Evolutionary conservation across 2,329 filamentous ascomycete genomes (phyloP), one percentile per base, ranked within the genome.

Genomic region (Microdochium paspali): DNA sequence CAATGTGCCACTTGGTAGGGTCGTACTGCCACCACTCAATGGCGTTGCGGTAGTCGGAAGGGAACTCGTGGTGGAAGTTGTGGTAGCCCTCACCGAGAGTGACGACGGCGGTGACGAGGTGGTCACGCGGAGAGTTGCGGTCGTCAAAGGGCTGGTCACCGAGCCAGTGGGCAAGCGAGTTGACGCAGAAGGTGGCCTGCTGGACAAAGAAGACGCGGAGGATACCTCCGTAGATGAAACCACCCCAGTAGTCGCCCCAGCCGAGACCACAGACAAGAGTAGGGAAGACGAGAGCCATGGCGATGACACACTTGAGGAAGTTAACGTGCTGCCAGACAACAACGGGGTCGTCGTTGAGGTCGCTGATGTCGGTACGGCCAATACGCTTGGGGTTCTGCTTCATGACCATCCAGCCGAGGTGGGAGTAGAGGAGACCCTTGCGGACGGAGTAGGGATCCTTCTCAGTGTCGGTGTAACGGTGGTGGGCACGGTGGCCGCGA

Each of bases 1-100:
- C 84, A 70, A 85, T 85, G 56, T 67, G 70, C 81, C 81, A 85
- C 67, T 85, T 85, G 60, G 82, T 85, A 4, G 81, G 81, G 62
- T 85, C 81, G 57, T 85, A 85, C 65, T 85, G 81, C 67, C 76
- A 75, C 79, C 80, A 85, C 59, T 84, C 70, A 52, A 84, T 82
- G 43, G 80, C 82, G 59, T 85, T 85, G 58, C 81, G 79, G 72
- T 84, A 85, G 62, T 85, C 81, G 4, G 79, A 82, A 31, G 81
- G 81, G 64, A 85, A 85, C 58, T 85, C 81, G 68, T 85, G 82
- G 67, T 85, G 82, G 72, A 85, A 85, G 70, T 85, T 85, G 71
- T 85, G 81, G 68, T 84, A 85, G 18, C 82, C 82, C 64, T 85
- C 81, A 26, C 81, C 81, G 32, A 85, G 76, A 21, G 82, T 85